Evolutionary conservation across 108 stramenopile genomes (phyloP), one percentile per base, ranked within the genome.

Genomic region (Skeletonema potamos): DNA sequence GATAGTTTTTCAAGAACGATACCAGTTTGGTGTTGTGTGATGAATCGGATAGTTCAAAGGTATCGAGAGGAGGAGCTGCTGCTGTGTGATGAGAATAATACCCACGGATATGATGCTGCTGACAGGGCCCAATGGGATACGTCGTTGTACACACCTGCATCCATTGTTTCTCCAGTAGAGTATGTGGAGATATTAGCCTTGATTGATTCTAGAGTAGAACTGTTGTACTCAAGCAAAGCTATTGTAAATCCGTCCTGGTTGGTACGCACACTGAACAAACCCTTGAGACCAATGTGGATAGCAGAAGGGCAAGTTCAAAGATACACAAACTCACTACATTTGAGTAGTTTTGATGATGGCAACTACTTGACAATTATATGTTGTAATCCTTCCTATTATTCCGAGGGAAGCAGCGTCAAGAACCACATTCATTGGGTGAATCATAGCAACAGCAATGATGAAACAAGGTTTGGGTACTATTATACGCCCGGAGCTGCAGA

Each of bases 401-500:
- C 64, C 63, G 61, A 43, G 13, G 34, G 44, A 2, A 58, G 66
- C 27, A 44, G 33, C 24, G 20, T 20, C 8, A 77, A 44, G 20
- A 77, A 61, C 56, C 75, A 69, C 22, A 54, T 81, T 15, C 29
- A 71, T 26, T 82, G 81, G 77, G 73, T 72, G 6, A 32, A 33
- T 6, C 46, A 68, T 18, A 26, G 36, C 54, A 11, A n/a, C 41
- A 54, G 55, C n/a, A 33, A 29, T 13, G 8, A n/a, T 27, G 28
- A 29, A 44, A 37, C 12, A 34, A 56, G 9, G 28, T 26, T 12
- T 18, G 37, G 73, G 4, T 86, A 79, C 46, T 84, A 74, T 41
- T 88, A 92, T 55, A 80, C 77, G 5, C 85, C 87, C 32, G 91
- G 91, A 37, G 85, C 87, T 29, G 91, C 87, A 26, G 92, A 93